Evolutionary conservation across 2,329 filamentous ascomycete species (phyloP).

Genomic region (Paraphaeosphaeria minitans): DNA sequence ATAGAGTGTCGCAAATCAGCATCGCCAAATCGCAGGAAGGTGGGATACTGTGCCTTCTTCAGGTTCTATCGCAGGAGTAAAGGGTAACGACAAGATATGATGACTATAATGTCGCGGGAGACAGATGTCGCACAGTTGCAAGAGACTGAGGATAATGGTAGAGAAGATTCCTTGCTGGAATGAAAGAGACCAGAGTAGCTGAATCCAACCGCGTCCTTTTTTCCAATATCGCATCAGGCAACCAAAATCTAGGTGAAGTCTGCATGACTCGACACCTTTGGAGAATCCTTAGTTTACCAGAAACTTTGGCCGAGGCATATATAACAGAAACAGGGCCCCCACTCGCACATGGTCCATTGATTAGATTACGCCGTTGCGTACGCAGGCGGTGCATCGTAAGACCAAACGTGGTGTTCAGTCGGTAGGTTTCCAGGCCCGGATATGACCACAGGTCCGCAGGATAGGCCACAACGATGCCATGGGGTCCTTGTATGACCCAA

Average conservation of each 20-base stretch:
- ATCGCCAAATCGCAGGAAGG: too few relatives aligned
- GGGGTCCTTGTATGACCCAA: background rate
- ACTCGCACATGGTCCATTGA: background rate
- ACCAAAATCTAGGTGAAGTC: background rate
- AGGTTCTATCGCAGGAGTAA: background rate
- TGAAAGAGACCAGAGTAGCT: background rate
- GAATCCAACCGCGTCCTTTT: background rate
- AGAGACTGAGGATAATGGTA: background rate
- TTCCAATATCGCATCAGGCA: background rate
- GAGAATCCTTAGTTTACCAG: background rate
- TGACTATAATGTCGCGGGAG: background rate
- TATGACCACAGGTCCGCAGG: background rate
- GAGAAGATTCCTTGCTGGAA: background rate
- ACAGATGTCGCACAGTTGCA: background rate
- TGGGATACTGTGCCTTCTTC: background rate
- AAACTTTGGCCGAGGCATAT: background rate
- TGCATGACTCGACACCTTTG: background rate
- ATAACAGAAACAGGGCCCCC: background rate
- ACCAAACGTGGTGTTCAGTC: background rate
- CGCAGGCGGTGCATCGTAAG: background rate
- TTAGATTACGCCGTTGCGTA: background rate
- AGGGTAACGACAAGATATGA: background rate
- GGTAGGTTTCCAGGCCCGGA: too few relatives aligned
- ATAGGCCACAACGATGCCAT: background rate
- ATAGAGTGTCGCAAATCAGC: background rate